Percentiles rank a stretch among this genome's conserved stretches.
phyloP scores from a whole-genome alignment of 768 basidiomycete species.

The Leccinum boreale region DNA sequence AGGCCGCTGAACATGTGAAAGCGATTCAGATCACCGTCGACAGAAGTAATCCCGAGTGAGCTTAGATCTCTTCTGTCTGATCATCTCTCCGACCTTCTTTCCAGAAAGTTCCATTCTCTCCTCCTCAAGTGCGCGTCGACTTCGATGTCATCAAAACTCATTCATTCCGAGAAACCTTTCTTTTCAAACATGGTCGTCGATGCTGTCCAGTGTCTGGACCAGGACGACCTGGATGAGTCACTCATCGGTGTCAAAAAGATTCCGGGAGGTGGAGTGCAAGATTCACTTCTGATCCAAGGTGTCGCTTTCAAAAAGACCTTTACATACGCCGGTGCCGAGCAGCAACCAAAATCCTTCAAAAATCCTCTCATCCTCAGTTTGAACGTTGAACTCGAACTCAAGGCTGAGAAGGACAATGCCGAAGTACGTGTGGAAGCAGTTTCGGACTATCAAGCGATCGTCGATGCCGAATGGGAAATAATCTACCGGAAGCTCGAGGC shows the following conservation, averaged over 20 bases:
- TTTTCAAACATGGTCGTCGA: slow-evolving; percentile 99
- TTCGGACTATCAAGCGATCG: slow-evolving; percentile 97
- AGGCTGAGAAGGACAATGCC: slow-evolving; percentile 99
- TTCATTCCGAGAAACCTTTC: slow-evolving; percentile 98
- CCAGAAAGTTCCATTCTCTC: slow-evolving; percentile 87
- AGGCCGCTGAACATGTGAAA: slow-evolving; percentile 86
- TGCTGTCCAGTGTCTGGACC: slow-evolving; percentile 90
- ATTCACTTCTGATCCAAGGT: slow-evolving; percentile 83
- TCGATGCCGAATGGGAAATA: slow-evolving; percentile 99
- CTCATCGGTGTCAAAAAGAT: slow-evolving; percentile 98
- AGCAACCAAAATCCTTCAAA: slow-evolving; percentile 92
- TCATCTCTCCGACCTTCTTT: slow-evolving; percentile 7
- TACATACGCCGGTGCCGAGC: slow-evolving; percentile 98
- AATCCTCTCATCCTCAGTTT: slow-evolving; percentile 89
- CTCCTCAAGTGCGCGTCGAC: slow-evolving; percentile 96
- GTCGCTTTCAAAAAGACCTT: slow-evolving; percentile 99
- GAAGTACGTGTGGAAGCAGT: slow-evolving; percentile 97
- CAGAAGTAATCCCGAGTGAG: slow-evolving; percentile 86
- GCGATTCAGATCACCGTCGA: slow-evolving; percentile 89
- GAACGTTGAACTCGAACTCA: slow-evolving; percentile 97
- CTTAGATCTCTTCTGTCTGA: slow-evolving; percentile 9
- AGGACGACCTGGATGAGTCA: slow-evolving; percentile 90
- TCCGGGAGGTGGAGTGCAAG: slow-evolving; percentile 96
- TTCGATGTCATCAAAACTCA: slow-evolving; percentile 99
- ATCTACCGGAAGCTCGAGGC: slow-evolving; percentile 97